These are phyloP conservation scores for Athelia psychrophila DNA, from an alignment of 1,284 basidiomycete genomes.

Conservation along the genomic window DNA sequence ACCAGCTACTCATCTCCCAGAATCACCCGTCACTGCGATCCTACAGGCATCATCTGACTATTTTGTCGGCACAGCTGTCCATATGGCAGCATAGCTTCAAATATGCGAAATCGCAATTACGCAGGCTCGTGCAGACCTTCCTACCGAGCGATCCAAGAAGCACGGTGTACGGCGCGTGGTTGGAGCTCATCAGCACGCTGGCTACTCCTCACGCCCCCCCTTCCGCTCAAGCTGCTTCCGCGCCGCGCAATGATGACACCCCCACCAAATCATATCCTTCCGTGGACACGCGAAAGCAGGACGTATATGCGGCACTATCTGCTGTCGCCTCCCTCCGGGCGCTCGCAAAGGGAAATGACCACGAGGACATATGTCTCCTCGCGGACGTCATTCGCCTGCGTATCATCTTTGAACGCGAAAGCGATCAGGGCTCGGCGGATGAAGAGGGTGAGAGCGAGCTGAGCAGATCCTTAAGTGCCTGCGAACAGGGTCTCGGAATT, in stretches of 20 bases:
- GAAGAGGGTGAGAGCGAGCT: slow-evolving; percentile 38
- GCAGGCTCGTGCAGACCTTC: slow-evolving; percentile 45
- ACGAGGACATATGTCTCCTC: slow-evolving; percentile 44
- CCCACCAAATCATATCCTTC: slow-evolving; percentile 6
- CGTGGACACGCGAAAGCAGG: slow-evolving; percentile 25
- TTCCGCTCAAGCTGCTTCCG: slow-evolving; percentile 5
- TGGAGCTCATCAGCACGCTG: slow-evolving; percentile 27
- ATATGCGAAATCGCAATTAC: slow-evolving; percentile 52
- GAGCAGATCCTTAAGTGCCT: slow-evolving; percentile 31
- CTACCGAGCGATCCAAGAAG: slow-evolving; percentile 46
- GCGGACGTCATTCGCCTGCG: slow-evolving; percentile 48
- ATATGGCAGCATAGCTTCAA: slow-evolving; percentile 52
- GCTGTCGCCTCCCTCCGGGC: slow-evolving; percentile 40
- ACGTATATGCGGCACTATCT: slow-evolving; percentile 38
- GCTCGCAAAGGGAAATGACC: slow-evolving; percentile 35
- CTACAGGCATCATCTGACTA: slow-evolving; percentile 54
- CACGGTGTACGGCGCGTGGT: slow-evolving; percentile 45
- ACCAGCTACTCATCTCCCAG: slow-evolving; percentile 57
- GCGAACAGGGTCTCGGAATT: slow-evolving; percentile 45
- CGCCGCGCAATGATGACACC: slow-evolving; percentile 3
- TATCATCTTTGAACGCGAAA: slow-evolving; percentile 24
- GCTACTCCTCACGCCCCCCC: slow-evolving; percentile 4
- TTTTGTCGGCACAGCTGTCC: slow-evolving; percentile 58
- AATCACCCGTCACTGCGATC: slow-evolving; percentile 64
- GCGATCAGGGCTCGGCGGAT: slow-evolving; percentile 47